Conservation (phyloP, 2,329 filamentous ascomycete species). For the Xylariaceae sp. region DNA sequence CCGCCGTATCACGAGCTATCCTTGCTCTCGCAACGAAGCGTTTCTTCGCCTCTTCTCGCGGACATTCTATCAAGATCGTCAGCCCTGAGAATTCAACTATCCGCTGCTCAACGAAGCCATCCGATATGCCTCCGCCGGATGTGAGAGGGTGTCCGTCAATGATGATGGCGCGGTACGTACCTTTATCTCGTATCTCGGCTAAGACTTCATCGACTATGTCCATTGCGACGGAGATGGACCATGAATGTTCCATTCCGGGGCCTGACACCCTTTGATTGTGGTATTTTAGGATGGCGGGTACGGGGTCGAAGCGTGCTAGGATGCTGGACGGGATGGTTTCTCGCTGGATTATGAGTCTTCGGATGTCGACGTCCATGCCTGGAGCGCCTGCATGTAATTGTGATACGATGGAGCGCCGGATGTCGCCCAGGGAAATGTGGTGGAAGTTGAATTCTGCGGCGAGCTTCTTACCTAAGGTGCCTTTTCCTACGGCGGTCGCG, state of each 20-base stretch:
- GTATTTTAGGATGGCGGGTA: background rate
- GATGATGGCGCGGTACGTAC: conserved; percentile 3
- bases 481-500: conserved; percentile 12
- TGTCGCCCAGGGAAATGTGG: conserved; percentile 13
- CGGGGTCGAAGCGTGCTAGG: background rate
- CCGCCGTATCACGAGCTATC: background rate
- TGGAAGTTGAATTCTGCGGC: conserved; percentile 13
- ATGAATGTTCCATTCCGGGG: background rate
- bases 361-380: background rate
- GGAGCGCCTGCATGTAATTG: background rate
- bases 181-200: background rate
- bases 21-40: conserved; percentile 1
- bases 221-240: background rate
- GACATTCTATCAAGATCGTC: conserved; percentile 8
- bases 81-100: background rate
- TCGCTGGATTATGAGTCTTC: background rate
- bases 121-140: background rate
- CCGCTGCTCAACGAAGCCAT: background rate
- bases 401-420: background rate
- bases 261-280: background rate
- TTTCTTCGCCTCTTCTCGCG: conserved; percentile 1
- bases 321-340: background rate
- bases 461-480: conserved; percentile 10
- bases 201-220: conserved; percentile 4
- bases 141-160: conserved; percentile 11